Evolutionary conservation across 2,329 filamentous ascomycete species (phyloP).

Genomic region (Aspergillus thermomutatus): DNA sequence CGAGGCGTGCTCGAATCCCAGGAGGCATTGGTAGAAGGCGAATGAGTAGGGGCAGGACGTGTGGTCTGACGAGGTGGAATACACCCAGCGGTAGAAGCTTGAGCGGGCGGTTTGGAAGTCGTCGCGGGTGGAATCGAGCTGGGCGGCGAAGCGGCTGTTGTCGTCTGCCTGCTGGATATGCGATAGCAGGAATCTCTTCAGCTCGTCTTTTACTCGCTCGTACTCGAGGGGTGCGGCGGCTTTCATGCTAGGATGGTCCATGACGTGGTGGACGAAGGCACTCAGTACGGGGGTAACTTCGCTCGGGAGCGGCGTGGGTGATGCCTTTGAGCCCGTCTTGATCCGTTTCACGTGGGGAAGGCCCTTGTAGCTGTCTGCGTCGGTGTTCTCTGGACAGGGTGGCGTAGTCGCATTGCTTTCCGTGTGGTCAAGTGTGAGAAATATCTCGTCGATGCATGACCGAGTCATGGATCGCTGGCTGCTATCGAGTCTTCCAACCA

Average conservation of each 20-base stretch:
- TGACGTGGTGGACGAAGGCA: constrained; percentile 2
- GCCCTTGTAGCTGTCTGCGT: too few relatives aligned
- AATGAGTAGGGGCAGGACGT: constrained; percentile 23
- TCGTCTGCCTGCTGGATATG: constrained; percentile 11
- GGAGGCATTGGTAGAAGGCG: constrained; percentile 17
- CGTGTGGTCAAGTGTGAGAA: background rate
- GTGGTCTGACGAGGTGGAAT: constrained; percentile 14
- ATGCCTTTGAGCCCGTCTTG: too few relatives aligned
- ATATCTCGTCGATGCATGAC: background rate
- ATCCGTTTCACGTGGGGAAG: too few relatives aligned
- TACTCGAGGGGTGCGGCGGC: too few relatives aligned
- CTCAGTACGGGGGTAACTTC: background rate
- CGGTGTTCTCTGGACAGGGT: too few relatives aligned
- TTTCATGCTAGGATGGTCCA: constrained; percentile 2
- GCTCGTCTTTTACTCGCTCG: background rate
- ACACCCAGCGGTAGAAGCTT: constrained; percentile 17
- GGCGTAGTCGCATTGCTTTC: too few relatives aligned
- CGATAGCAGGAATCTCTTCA: constrained; percentile 7
- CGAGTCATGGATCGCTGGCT: background rate
- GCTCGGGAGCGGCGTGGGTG: background rate
- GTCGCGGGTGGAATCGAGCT: background rate
- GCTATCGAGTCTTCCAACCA: constrained; percentile 10
- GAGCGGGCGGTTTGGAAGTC: background rate
- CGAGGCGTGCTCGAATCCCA: background rate
- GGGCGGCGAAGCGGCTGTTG: constrained; percentile 2